A percentile compares a stretch with the other conserved stretches of the same genome.
Evolutionary conservation across 164 flowering plant genomes (phyloP).

Genomic region (Liquidambar formosana): DNA sequence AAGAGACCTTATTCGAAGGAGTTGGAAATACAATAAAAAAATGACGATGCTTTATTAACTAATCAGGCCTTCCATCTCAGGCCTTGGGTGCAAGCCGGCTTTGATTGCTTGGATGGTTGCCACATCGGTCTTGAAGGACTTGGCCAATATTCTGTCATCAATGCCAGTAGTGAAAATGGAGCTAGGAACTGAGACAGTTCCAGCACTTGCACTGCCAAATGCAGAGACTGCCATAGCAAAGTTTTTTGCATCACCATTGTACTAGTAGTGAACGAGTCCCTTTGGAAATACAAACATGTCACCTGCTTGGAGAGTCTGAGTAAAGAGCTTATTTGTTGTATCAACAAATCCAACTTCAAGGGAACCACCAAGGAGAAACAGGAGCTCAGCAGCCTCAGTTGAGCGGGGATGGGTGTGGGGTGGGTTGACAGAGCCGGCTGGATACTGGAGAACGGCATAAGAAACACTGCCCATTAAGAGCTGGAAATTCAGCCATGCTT

Average conservation of each 20-base stretch:
- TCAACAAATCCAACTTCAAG: slow-evolving; percentile 10
- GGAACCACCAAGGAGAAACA: not conserved
- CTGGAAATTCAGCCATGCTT: too few species aligned
- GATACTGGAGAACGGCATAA: not conserved
- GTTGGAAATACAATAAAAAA: too few species aligned
- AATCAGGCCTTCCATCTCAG: too few species aligned
- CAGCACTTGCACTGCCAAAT: not conserved
- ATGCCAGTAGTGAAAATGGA: not conserved
- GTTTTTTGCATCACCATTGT: not conserved
- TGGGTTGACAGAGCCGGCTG: too few species aligned
- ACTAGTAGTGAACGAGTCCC: slow-evolving; percentile 1
- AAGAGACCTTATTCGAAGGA: too few species aligned
- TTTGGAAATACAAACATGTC: not conserved
- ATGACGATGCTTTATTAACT: too few species aligned
- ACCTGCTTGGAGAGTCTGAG: not conserved
- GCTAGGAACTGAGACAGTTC: slow-evolving; percentile 3
- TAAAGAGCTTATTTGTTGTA: too few species aligned
- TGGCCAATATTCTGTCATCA: not conserved
- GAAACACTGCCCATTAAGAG: not conserved
- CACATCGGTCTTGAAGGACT: slow-evolving; percentile 1
- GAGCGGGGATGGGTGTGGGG: too few species aligned
- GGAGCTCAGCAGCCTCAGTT: slow-evolving; percentile 1
- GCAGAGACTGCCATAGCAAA: not conserved
- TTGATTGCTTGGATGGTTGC: not conserved
- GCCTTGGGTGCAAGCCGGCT: not conserved